Evolutionary conservation across 2,329 filamentous ascomycete species (phyloP).

Genomic region (Teratosphaeriaceae sp.): DNA sequence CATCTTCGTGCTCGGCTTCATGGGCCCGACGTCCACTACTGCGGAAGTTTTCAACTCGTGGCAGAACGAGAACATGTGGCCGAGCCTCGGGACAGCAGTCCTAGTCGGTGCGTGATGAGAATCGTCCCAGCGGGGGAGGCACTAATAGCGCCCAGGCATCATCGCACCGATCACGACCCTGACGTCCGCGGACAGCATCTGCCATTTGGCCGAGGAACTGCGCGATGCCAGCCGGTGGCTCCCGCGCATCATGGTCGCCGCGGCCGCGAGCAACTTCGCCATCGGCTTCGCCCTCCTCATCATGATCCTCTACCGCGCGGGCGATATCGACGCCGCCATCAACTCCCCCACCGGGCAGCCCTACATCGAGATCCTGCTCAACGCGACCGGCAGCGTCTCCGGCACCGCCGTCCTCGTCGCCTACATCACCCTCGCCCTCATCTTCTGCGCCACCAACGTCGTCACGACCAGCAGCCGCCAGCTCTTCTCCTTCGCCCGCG

Average conservation of each 20-base stretch:
- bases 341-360: background rate
- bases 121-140: background rate
- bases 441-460: constrained; percentile 3
- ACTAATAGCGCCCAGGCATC: constrained; percentile 8
- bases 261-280: constrained; percentile 15
- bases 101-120: constrained; percentile 11
- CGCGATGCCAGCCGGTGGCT: constrained; percentile 14
- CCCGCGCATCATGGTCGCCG: constrained; percentile 19
- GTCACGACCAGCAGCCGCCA: constrained; percentile 6
- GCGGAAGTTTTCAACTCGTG: constrained; percentile 12
- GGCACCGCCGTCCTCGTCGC: background rate
- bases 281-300: constrained; percentile 11
- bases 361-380: background rate
- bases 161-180: constrained; percentile 13
- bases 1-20: constrained; percentile 15
- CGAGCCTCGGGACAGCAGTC: constrained; percentile 10
- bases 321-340: background rate
- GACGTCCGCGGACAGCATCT: constrained; percentile 9
- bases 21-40: constrained; percentile 12
- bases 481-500: constrained; percentile 5
- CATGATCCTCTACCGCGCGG: background rate
- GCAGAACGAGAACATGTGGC: constrained; percentile 14
- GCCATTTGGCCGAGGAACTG: constrained; percentile 15
- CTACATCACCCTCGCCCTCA: constrained; percentile 4
- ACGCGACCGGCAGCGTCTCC: background rate